phyloP scores from a whole-genome alignment of 495 filamentous ascomycete genomes.

The Ascodesmis nigricans region DNA sequence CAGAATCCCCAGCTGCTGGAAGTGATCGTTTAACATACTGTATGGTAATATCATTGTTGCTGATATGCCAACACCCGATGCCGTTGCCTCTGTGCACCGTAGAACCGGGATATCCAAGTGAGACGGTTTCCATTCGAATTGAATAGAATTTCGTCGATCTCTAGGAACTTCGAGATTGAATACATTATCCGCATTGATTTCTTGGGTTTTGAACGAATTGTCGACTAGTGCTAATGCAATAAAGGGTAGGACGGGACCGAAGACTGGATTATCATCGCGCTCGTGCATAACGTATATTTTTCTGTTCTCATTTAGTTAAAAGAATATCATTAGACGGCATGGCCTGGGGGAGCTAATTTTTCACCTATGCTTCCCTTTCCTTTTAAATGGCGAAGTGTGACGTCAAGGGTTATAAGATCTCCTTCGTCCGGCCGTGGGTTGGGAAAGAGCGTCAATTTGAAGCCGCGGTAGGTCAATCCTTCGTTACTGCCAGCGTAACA shows the following conservation, averaged over 20 bases:
- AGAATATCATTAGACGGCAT: background rate
- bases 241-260: background rate
- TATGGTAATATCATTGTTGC: no score
- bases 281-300: background rate
- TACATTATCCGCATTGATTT: background rate
- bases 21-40: background rate
- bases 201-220: background rate
- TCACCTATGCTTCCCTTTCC: no score
- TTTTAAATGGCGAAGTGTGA: background rate
- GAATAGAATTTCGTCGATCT: no score
- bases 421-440: no score
- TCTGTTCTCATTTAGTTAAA: background rate
- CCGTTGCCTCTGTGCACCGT: background rate
- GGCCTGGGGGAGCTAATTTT: no score
- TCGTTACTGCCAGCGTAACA: background rate
- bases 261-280: background rate
- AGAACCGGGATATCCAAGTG: background rate
- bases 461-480: background rate
- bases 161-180: background rate
- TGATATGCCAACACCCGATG: background rate
- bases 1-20: background rate
- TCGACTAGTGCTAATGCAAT: background rate
- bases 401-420: no score
- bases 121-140: background rate
- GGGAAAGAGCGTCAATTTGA: no score